Percentiles rank a stretch among this genome's conserved stretches.
Evolutionary conservation across 805 yeast species (phyloP).

Genomic region (Myxozyma neotropica): DNA sequence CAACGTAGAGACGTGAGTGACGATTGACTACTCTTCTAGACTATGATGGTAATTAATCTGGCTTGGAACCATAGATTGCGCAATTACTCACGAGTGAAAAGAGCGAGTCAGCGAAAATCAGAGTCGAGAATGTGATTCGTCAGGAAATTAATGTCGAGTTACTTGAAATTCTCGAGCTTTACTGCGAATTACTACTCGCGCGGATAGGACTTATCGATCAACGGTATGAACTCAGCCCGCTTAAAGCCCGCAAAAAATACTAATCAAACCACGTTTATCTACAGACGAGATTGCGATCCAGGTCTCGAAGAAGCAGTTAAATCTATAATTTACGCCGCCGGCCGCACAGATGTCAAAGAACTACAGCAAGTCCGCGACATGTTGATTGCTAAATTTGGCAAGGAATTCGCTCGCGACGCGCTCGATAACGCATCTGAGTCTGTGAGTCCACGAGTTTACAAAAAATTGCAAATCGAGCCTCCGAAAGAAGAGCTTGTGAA

Average conservation of each 20-base stretch:
- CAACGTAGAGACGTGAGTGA: slow-evolving; percentile 59
- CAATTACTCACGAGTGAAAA: slow-evolving; percentile 69
- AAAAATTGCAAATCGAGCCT: slow-evolving; percentile 65
- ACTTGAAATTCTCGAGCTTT: slow-evolving; percentile 75
- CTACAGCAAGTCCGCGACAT: slow-evolving; percentile 61
- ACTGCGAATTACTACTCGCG: slow-evolving; percentile 79
- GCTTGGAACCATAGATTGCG: slow-evolving; percentile 53
- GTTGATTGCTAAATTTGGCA: slow-evolving; percentile 63
- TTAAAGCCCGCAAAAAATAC: not conserved
- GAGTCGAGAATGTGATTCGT: slow-evolving; percentile 81
- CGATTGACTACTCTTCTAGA: not conserved
- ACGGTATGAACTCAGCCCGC: slow-evolving; percentile 24
- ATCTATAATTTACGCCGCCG: slow-evolving; percentile 67
- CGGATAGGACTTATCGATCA: slow-evolving; percentile 64
- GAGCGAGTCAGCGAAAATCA: slow-evolving; percentile 77
- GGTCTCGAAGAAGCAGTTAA: slow-evolving; percentile 76
- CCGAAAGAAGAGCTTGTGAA: slow-evolving; percentile 68
- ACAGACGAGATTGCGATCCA: slow-evolving; percentile 49
- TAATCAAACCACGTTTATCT: not conserved
- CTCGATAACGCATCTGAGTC: slow-evolving; percentile 52
- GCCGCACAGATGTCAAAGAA: slow-evolving; percentile 77
- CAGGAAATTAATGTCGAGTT: slow-evolving; percentile 81
- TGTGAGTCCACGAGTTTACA: slow-evolving; percentile 69
- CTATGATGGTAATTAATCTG: too few relatives aligned
- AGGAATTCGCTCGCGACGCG: slow-evolving; percentile 62